These are phyloP conservation scores for Starmerella etchellsii DNA, from an alignment of 805 yeast genomes.

Conservation along the genomic window DNA sequence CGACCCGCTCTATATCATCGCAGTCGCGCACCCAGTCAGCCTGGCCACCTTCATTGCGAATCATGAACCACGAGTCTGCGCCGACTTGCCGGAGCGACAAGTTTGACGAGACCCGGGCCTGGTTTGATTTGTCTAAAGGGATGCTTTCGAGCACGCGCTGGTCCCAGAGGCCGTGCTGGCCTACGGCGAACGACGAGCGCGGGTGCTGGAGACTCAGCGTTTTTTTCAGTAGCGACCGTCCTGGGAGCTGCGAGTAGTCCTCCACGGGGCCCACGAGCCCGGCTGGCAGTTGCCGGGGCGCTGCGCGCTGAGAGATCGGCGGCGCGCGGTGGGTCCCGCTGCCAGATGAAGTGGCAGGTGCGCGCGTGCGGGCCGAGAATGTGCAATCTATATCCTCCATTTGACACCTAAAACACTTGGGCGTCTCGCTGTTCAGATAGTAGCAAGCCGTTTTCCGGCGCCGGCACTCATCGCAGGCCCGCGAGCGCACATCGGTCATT, in stretches of 20 bases:
- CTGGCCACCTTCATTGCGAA: conserved; percentile 59
- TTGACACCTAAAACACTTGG: conserved; percentile 66
- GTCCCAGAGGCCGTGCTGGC: conserved; percentile 80
- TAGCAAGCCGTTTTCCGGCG: conserved; percentile 67
- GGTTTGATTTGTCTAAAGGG: conserved; percentile 59
- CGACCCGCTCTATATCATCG: conserved; percentile 70
- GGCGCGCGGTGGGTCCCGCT: conserved; percentile 2
- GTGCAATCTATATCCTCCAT: conserved; percentile 63
- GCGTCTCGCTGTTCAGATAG: conserved; percentile 37
- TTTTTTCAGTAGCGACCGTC: conserved; percentile 51
- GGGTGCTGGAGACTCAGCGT: conserved; percentile 76
- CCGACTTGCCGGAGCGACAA: conserved; percentile 70
- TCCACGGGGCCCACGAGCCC: conserved; percentile 37
- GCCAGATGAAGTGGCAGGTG: not conserved
- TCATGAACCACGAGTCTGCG: conserved; percentile 56
- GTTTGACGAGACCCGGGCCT: conserved; percentile 55
- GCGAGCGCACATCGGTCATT: conserved; percentile 21
- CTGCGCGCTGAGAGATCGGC: conserved; percentile 9
- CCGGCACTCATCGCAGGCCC: conserved; percentile 78
- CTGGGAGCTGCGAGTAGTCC: conserved; percentile 53
- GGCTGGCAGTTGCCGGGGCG: conserved; percentile 3
- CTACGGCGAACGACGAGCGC: conserved; percentile 75
- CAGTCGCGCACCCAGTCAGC: conserved; percentile 64
- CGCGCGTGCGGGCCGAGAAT: conserved; percentile 25
- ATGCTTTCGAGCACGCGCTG: conserved; percentile 52